Conservation (phyloP, 2,329 filamentous ascomycete genomes). For the Coniella vitis region DNA sequence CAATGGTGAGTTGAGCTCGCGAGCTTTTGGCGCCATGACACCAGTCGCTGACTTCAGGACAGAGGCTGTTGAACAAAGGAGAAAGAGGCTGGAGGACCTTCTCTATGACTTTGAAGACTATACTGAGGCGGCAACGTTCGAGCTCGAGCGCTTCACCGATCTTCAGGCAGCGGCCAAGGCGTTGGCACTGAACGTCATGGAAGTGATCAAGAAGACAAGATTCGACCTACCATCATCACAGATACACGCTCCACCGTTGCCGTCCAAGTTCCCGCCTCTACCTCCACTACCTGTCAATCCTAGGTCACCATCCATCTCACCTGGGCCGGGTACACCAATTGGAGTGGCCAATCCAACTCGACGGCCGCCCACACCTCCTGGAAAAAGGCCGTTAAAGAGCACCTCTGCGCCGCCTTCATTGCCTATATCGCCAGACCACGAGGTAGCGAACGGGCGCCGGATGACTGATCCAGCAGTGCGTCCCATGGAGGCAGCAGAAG, state of each 20-base stretch:
- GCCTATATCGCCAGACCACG: slow-evolving; percentile 3
- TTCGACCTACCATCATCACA: slow-evolving; percentile 18
- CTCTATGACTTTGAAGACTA: slow-evolving; percentile 40
- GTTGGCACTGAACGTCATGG: slow-evolving; percentile 33
- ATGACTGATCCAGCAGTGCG: not conserved
- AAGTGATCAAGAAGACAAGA: slow-evolving; percentile 29
- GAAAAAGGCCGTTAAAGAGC: not conserved
- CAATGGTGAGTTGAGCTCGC: slow-evolving; percentile 20
- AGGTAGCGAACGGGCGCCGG: not conserved
- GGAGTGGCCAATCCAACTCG: not conserved
- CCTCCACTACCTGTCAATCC: slow-evolving; percentile 20
- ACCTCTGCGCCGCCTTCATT: not conserved
- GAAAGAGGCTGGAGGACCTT: slow-evolving; percentile 23
- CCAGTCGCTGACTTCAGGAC: not conserved
- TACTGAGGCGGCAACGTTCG: slow-evolving; percentile 31
- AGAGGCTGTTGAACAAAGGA: slow-evolving; percentile 7
- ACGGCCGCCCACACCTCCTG: not conserved
- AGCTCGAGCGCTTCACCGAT: slow-evolving; percentile 28
- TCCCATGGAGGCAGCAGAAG: not conserved
- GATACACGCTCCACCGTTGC: slow-evolving; percentile 7
- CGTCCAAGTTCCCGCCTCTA: slow-evolving; percentile 22
- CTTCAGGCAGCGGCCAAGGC: slow-evolving; percentile 33
- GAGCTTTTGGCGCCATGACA: not conserved
- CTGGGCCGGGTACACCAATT: not conserved
- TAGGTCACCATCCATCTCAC: not conserved